phyloP scores from a whole-genome alignment of 2,329 filamentous ascomycete genomes.

The Coniochaeta hoffmannii region DNA sequence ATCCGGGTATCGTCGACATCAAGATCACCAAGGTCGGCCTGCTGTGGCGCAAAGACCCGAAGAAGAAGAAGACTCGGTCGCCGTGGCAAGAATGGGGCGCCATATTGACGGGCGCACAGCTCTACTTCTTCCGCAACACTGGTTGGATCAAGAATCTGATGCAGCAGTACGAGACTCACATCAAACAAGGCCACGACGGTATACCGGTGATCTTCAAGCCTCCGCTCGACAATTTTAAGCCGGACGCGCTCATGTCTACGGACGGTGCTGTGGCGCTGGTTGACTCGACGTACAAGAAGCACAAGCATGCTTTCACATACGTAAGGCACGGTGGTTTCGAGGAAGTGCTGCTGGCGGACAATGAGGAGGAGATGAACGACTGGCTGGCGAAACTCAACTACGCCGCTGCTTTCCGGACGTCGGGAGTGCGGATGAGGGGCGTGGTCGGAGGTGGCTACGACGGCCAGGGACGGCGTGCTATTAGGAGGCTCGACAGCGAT shows the following conservation, averaged over 20 bases:
- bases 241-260: constrained; percentile 87
- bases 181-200: constrained; percentile 68
- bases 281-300: constrained; percentile 83
- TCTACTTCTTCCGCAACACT: constrained; percentile 94
- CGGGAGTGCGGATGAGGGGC: constrained; percentile 83
- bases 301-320: constrained; percentile 92
- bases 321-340: constrained; percentile 81
- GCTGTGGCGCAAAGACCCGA: constrained; percentile 87
- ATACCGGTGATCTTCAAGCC: constrained; percentile 84
- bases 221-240: constrained; percentile 84
- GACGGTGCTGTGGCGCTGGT: constrained; percentile 84
- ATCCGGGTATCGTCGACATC: constrained; percentile 91
- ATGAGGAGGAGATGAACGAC: constrained; percentile 87
- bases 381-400: constrained; percentile 97
- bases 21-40: constrained; percentile 95
- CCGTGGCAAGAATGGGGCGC: constrained; percentile 99
- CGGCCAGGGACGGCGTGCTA: constrained; percentile 65
- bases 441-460: constrained; percentile 81
- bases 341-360: constrained; percentile 85
- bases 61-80: constrained; percentile 88
- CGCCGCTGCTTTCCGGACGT: constrained; percentile 85
- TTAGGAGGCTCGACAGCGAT: constrained; percentile 63
- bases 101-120: constrained; percentile 88
- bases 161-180: constrained; percentile 76
- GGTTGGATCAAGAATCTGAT: constrained; percentile 88